phyloP scores from a whole-genome alignment of 371 early-diverging fungal species.

The Mucor racemosus region DNA sequence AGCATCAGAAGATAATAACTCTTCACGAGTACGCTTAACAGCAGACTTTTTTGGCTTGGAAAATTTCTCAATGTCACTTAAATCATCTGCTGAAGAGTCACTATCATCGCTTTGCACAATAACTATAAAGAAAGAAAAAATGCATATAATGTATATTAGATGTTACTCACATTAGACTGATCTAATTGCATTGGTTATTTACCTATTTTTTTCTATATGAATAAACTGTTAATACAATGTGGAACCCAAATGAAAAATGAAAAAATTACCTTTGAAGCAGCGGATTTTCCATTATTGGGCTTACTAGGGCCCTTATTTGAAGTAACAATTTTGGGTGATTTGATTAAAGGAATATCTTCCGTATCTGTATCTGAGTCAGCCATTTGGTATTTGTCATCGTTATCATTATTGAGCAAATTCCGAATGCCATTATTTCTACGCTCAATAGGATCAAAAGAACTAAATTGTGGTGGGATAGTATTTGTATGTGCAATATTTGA shows the following conservation, averaged over 20 bases:
- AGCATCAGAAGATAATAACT: conserved; percentile 22
- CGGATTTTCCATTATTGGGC: background rate
- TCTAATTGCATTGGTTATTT: background rate
- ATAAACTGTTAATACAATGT: background rate
- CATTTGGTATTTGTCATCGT: conserved; percentile 36
- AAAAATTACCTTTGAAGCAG: background rate
- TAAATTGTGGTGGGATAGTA: background rate
- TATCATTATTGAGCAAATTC: conserved; percentile 38
- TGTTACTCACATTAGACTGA: too few relatives aligned
- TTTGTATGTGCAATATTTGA: background rate
- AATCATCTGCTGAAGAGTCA: conserved; percentile 29
- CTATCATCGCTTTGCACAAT: conserved; percentile 12
- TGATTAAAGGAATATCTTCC: conserved; percentile 36
- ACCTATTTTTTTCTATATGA: background rate
- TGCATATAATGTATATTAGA: background rate
- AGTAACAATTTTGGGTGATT: conserved; percentile 8
- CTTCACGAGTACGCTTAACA: conserved; percentile 29
- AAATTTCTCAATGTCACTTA: conserved; percentile 27
- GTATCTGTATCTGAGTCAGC: conserved; percentile 50
- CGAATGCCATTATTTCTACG: conserved; percentile 34
- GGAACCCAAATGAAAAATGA: background rate
- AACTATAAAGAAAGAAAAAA: background rate
- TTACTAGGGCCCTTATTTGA: background rate
- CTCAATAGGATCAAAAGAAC: conserved; percentile 19
- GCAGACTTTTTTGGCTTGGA: conserved; percentile 16